Percentiles rank a stretch among this genome's conserved stretches.
phyloP scores from a whole-genome alignment of 2,329 filamentous ascomycete genomes.

The Endocalyx cinctus region DNA sequence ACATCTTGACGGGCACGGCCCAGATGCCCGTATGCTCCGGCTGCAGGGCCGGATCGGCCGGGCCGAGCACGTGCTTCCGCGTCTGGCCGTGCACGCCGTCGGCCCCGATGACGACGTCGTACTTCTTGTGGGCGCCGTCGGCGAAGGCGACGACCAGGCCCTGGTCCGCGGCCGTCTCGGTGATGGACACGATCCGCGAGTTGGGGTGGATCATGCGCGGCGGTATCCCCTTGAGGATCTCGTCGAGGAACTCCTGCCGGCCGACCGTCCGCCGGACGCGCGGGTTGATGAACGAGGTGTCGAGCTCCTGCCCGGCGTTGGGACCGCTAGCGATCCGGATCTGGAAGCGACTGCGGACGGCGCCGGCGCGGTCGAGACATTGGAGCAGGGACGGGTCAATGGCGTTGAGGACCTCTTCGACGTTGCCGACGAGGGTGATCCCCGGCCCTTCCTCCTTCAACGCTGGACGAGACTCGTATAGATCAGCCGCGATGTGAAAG shows the following conservation, averaged over 20 bases:
- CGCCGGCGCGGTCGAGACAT: constrained; percentile 22
- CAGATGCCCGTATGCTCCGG: constrained; percentile 22
- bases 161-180: constrained; percentile 9
- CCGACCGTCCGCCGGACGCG: constrained; percentile 16
- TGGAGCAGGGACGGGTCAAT: constrained; percentile 20
- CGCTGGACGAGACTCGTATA: constrained; percentile 22
- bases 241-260: constrained; percentile 21
- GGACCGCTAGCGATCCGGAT: constrained; percentile 16
- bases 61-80: constrained; percentile 20
- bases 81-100: constrained; percentile 20
- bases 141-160: constrained; percentile 19
- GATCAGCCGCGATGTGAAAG: constrained; percentile 23
- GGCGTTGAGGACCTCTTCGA: constrained; percentile 16
- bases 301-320: constrained; percentile 15
- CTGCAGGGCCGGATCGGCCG: constrained; percentile 12
- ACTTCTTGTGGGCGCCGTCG: constrained; percentile 23
- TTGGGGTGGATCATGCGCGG: constrained; percentile 21
- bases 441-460: constrained; percentile 21
- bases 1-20: constrained; percentile 21
- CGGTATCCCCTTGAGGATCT: constrained; percentile 20
- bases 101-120: constrained; percentile 25
- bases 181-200: constrained; percentile 18
- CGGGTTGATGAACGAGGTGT: constrained; percentile 5
- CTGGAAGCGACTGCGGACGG: constrained; percentile 15
- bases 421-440: constrained; percentile 13